Base-by-base conservation (phyloP, 1,284 basidiomycete genomes). In the Veloboletus limbatus region DNA sequence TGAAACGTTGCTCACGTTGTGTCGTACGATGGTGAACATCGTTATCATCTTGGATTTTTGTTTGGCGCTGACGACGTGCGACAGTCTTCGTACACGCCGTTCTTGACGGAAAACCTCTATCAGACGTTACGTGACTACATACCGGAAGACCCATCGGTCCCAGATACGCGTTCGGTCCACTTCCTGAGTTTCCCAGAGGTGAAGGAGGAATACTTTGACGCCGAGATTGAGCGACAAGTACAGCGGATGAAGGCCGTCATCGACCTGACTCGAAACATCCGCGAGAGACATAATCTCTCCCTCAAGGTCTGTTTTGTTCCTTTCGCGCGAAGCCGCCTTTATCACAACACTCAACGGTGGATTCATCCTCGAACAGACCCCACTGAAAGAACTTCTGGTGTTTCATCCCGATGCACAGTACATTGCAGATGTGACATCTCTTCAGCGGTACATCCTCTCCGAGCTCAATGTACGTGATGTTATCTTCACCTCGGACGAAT, bases 1-100 rank as follows among this genome's bases (percentile, higher is more conserved):
- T 67, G 97, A 99, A 72, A 84, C 95, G 0, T 72, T 99, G 32
- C 88, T 94, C 69, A 99, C 96, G 1, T 76, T 99, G 28, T 97
- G 91, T 69, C 78, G 92, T 43, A 98, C 96, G 8, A 91, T 98
- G 85, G 92, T 92, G 57, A 54, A 79, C 61, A 37, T 33, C 43
- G 11, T 30, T 21, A 26, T 25, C n/a, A n/a, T 37, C 27, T 6
- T 48, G 25, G n/a, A n/a, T 35, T 18, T 54, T 40, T 45, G 51
- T 22, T 39, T 14, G 11, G 4, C 7, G 25, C 49, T 55, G 27
- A 55, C 48, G 36, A 46, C 45, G 54, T 35, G 17, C 20, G 13
- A 47, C 54, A 95, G 91, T 96, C 95, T 8, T 96, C 96, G 2
- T 99, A 97, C 69, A 98, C 95, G 5, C 97, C 97, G 1, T 99